Evolutionary conservation across 208 protist genomes (phyloP).

Genomic region (Trypanosoma brucei): DNA sequence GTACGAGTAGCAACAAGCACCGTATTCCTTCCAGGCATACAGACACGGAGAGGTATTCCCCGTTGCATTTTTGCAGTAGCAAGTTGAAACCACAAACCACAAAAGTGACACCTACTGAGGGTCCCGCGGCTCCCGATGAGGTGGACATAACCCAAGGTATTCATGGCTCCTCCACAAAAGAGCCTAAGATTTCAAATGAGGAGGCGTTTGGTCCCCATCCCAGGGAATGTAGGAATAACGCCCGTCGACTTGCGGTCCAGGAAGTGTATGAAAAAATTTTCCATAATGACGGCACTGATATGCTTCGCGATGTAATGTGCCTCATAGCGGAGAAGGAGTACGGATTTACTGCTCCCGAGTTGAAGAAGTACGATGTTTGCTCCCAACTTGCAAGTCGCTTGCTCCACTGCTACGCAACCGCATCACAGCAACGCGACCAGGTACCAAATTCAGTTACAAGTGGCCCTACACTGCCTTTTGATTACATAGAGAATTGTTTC

Average conservation of each 20-base stretch:
- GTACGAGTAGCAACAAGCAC: neutral
- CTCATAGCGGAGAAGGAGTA: neutral
- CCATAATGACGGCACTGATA: neutral
- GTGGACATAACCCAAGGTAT: neutral
- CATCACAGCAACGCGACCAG: neutral
- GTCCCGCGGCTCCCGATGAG: neutral
- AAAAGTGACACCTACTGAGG: neutral
- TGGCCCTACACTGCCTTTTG: slow-evolving; percentile 35
- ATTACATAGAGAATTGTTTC: slow-evolving; percentile 62
- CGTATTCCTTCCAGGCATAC: neutral
- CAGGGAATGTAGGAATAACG: neutral
- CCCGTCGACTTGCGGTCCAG: neutral
- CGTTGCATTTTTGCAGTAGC: neutral
- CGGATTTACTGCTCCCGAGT: neutral
- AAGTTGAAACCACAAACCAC: neutral
- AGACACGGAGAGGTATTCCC: neutral
- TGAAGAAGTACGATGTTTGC: neutral
- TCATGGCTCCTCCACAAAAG: no score
- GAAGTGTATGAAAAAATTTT: neutral
- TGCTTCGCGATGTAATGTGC: neutral
- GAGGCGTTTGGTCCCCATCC: no score
- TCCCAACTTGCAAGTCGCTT: neutral
- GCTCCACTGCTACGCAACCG: neutral
- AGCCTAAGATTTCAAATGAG: no score
- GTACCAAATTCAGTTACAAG: neutral